These are phyloP conservation scores for Polytolypa hystricis DNA, from an alignment of 2,329 filamentous ascomycete species.

Conservation along the genomic window DNA sequence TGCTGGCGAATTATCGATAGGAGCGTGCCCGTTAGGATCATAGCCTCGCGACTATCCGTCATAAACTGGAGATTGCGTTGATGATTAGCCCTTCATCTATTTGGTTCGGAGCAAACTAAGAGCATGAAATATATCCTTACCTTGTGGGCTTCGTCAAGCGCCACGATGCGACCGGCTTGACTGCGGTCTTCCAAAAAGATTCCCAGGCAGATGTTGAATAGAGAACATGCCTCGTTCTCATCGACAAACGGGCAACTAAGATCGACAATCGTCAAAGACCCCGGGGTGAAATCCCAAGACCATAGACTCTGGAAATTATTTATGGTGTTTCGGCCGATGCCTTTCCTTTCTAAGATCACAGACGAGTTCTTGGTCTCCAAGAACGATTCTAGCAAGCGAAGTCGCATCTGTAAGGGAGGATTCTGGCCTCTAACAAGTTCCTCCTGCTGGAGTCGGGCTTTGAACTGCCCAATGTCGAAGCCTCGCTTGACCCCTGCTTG, in stretches of 20 bases:
- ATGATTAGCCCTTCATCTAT: not conserved
- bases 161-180: conserved; percentile 48
- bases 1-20: conserved; percentile 57
- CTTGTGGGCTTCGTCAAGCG: conserved; percentile 70
- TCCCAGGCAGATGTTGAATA: conserved; percentile 62
- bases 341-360: conserved; percentile 6
- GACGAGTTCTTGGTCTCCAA: conserved; percentile 30
- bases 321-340: conserved; percentile 2
- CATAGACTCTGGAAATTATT: not conserved
- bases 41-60: conserved; percentile 33
- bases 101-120: not conserved
- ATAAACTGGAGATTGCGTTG: not conserved
- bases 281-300: conserved; percentile 25
- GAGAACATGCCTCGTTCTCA: conserved; percentile 52
- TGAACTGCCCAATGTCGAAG: conserved; percentile 37
- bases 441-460: conserved; percentile 22
- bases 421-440: conserved; percentile 40
- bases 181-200: conserved; percentile 50
- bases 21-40: conserved; percentile 50
- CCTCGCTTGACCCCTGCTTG: conserved; percentile 21
- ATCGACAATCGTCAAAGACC: conserved; percentile 56
- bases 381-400: conserved; percentile 55
- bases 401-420: conserved; percentile 46
- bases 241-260: conserved; percentile 62
- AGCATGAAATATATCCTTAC: conserved; percentile 24